These are phyloP conservation scores for Diaporthe amygdali DNA, from an alignment of 2,329 filamentous ascomycete genomes.

Conservation along the genomic window DNA sequence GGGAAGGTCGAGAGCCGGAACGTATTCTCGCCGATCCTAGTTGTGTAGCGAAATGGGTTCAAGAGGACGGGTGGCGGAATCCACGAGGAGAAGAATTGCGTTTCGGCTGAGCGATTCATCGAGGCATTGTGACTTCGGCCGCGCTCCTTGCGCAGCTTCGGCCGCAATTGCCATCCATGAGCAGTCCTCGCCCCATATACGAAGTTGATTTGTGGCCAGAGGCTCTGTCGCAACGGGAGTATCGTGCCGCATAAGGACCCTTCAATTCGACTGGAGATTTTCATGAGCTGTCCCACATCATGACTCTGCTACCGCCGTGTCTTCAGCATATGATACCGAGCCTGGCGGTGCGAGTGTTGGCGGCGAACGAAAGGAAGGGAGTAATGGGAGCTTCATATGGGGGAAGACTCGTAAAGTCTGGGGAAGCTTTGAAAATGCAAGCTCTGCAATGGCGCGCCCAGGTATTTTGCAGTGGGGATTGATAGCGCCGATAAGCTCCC, in stretches of 20 bases:
- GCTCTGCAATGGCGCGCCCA: constrained; percentile 12
- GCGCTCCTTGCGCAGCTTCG: constrained; percentile 13
- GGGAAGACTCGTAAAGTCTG: neutral
- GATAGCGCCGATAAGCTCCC: constrained; percentile 16
- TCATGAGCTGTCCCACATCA: constrained; percentile 65
- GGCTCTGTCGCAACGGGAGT: constrained; percentile 47
- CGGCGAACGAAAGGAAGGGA: neutral
- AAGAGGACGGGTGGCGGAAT: constrained; percentile 12
- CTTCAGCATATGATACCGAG: constrained; percentile 29
- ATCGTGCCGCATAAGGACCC: constrained; percentile 64
- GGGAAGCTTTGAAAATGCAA: constrained; percentile 13
- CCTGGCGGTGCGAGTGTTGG: constrained; percentile 13
- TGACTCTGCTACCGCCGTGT: constrained; percentile 37
- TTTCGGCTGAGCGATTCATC: neutral
- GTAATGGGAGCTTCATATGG: neutral
- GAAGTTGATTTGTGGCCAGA: neutral
- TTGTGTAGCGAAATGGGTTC: constrained; percentile 1
- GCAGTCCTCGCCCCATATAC: constrained; percentile 7
- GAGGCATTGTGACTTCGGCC: neutral
- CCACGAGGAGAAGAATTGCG: constrained; percentile 24
- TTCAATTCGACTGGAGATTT: constrained; percentile 63
- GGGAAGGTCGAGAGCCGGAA: constrained; percentile 10
- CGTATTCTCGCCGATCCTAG: neutral
- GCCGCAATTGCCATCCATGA: constrained; percentile 19
- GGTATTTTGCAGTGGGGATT: constrained; percentile 16